These are phyloP conservation scores for Carex cristatella DNA, from an alignment of 176 grass and related monocot genomes.

Conservation along the genomic window DNA sequence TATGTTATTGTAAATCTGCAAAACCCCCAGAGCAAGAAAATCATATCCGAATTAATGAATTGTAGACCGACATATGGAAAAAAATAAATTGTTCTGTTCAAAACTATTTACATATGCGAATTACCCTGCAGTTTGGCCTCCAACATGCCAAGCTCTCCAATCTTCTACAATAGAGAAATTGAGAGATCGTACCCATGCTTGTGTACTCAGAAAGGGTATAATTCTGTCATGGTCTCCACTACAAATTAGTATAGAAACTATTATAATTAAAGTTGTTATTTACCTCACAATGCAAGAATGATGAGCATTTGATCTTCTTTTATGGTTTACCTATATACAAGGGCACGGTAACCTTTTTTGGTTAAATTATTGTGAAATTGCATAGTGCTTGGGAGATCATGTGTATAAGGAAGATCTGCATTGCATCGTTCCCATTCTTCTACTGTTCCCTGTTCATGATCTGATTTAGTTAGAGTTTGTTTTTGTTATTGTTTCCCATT, in stretches of 20 bases:
- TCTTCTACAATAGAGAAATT: constrained; percentile 36
- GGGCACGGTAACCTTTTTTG: constrained; percentile 27
- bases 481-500: neutral
- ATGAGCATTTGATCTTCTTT: neutral
- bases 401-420: neutral
- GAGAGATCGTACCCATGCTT: constrained; percentile 42
- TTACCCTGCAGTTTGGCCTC: constrained; percentile 35
- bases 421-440: constrained; percentile 34
- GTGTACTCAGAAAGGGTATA: constrained; percentile 34
- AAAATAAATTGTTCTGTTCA: neutral
- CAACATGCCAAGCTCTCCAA: constrained; percentile 44
- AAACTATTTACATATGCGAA: neutral
- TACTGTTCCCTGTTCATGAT: constrained; percentile 26
- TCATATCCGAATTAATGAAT: neutral
- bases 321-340: constrained; percentile 30
- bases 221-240: constrained; percentile 39
- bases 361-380: constrained; percentile 33
- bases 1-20: constrained; percentile 23
- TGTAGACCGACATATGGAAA: too few relatives aligned
- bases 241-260: neutral
- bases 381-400: constrained; percentile 6
- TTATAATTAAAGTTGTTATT: neutral
- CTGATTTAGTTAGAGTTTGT: neutral
- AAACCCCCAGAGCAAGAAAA: neutral
- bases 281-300: neutral